Evolutionary conservation across 2,329 filamentous ascomycete genomes (phyloP), one percentile per base, ranked within the genome.

Genomic region (Xylaria multiplex): DNA sequence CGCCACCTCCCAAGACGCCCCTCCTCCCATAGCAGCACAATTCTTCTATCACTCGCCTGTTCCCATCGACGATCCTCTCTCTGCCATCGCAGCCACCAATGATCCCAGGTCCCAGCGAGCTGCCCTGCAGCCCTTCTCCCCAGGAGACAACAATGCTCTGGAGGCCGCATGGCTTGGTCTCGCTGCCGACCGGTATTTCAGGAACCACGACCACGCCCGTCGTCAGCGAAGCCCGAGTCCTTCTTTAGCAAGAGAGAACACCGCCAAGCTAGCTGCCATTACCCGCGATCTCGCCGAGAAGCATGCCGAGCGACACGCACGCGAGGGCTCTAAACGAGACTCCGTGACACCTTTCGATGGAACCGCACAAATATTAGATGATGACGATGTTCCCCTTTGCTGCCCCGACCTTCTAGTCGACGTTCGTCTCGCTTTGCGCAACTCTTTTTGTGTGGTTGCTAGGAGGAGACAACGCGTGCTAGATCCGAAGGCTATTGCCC

Each of bases 1-100:
- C 30, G 78, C 53, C 40, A 48, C 78, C 62, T 77, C 80, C 50
- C 79, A 84, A 60, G 82, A 81, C 59, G 83, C 86, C 27, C 90
- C 91, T 16, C 84, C 87, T 16, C 84, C 87, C 0, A 78, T 91
- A 60, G 83, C 85, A 37, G 85, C 90, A 24, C 92, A 93, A 69
- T 97, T 93, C 81, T 97, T 97, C 79, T 97, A 97, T 78, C 86
- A 89, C 14, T 96, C 93, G 11, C 83, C 89, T 13, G 86, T 95
- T 56, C 90, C 93, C 35, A 93, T 97, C 75, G 93, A 97, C 74
- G 93, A 97, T 74, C 93, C 93, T 27, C 84, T 97, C n/a, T 93
- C 91, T 11, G 78, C 84, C 80, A 75, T 88, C 77, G 76, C 86
- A 75, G 78, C 78, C 27, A 73, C 85, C 77, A 69, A 83, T 76